A percentile compares a stretch with the other conserved stretches of the same genome.
Conservation (phyloP, 371 early-diverging fungal genomes). For the Mucor racemosus region DNA sequence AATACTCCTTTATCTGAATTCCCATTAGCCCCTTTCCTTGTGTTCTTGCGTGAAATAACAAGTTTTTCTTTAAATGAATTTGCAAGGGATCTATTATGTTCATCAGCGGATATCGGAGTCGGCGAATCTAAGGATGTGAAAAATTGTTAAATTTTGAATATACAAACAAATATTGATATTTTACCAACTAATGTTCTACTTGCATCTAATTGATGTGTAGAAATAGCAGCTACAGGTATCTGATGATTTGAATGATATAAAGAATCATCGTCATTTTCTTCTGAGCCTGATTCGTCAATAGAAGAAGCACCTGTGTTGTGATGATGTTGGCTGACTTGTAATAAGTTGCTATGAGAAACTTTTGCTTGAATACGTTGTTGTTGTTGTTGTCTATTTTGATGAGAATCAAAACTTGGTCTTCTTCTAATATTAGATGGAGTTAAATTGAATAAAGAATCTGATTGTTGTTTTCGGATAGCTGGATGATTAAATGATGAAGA, state of each 20-base stretch:
- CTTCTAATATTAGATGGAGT: conserved; percentile 8
- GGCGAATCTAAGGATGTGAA: conserved; percentile 16
- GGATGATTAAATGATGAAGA: conserved; percentile 30
- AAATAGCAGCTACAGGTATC: conserved; percentile 6
- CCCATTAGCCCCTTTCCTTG: not conserved
- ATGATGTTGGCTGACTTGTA: conserved; percentile 12
- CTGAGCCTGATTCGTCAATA: conserved; percentile 29
- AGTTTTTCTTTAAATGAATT: conserved; percentile 19
- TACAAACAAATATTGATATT: no score
- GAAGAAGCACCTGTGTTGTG: conserved; percentile 19
- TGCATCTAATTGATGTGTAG: not conserved
- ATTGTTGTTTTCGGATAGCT: conserved; percentile 16
- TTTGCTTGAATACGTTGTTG: conserved; percentile 11
- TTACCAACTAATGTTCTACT: conserved; percentile 6
- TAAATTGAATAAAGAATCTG: not conserved
- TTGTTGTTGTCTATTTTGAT: conserved; percentile 4
- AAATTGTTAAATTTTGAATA: no score
- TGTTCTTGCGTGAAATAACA: conserved; percentile 6
- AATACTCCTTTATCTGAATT: conserved; percentile 13
- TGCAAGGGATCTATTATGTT: conserved; percentile 8
- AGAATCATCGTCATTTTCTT: conserved; percentile 17
- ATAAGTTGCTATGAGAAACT: conserved; percentile 18
- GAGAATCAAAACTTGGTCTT: conserved; percentile 30
- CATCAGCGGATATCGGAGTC: conserved; percentile 11
- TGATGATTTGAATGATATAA: not conserved